Evolutionary conservation across 306 rosid genomes (phyloP), one percentile per base, ranked within the genome.

Genomic region (Cicer pinnatifidum): DNA sequence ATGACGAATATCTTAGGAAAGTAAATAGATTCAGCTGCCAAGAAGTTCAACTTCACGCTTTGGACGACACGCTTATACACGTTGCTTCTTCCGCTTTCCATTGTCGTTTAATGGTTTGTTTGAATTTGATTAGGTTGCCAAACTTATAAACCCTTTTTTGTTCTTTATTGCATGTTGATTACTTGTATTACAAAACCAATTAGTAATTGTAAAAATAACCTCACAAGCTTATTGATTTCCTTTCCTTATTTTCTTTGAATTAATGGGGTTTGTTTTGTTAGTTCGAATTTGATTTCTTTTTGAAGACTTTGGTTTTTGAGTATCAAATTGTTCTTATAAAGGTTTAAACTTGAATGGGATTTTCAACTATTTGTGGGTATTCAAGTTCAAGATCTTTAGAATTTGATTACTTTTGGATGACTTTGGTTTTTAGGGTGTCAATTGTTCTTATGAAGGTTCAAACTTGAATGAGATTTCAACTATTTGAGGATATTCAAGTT

Each of bases 41-140:
- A 23, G 15, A 64, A 23, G 47, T 47, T 43, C 79, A 74, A 62
- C 68, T 60, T 66, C 37, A 64, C 69, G 61, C 84, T 45, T 82
- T 64, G 88, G 60, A 58, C 39, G 10, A 56, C 8, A 76, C 60
- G 59, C 84, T 54, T 65, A 62, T 75, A 71, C 4, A 16, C 1
- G n/a, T 62, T 62, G 23, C 47, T 45, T 23, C 60, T 66, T 74
- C 70, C 78, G 54, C 81, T 54, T 50, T 46, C 59, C 64, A 54
- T 73, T 74, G 47, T 63, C 47, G 67, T 66, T 52, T 43, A 37
- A 12, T 67, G 59, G 56, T 23, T 69, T 61, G 70, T 71, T 70
- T 63, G 45, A 1, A 48, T n/a, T 48, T 48, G 83, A n/a, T 77
- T 82, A 72, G 82, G 64, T 80, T 52, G 33, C 76, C 75, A 35